These are phyloP conservation scores for Chimonanthus praecox DNA, from an alignment of 164 flowering plant genomes.

Conservation along the genomic window DNA sequence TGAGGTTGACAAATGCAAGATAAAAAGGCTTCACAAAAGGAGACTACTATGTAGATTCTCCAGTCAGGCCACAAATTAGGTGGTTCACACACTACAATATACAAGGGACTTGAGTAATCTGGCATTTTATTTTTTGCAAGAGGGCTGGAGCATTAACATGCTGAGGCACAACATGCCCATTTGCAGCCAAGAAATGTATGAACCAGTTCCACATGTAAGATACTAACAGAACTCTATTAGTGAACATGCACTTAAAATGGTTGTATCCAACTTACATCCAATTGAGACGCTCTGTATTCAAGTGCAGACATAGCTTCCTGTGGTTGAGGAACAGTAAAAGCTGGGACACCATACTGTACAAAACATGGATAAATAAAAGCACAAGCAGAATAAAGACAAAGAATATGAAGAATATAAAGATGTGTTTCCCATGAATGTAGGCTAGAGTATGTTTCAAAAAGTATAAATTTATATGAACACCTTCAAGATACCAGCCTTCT, in stretches of 20 bases:
- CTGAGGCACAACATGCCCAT: conserved; percentile 1
- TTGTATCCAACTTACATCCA: conserved; percentile 51
- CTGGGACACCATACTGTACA: conserved; percentile 74
- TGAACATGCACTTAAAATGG: background rate
- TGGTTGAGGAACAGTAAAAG: conserved; percentile 92
- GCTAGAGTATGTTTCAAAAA: background rate
- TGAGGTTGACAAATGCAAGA: background rate
- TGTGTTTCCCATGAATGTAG: background rate
- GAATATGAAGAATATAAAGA: background rate
- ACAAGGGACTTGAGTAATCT: background rate
- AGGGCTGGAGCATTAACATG: background rate
- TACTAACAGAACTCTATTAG: background rate
- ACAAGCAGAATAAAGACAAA: background rate
- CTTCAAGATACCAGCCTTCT: conserved; percentile 99
- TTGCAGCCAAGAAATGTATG: background rate
- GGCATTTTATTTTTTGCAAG: background rate
- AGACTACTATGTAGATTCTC: background rate
- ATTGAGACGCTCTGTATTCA: conserved; percentile 59
- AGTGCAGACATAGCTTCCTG: conserved; percentile 93
- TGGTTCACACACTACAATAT: background rate
- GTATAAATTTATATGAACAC: conserved; percentile 22
- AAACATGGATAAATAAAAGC: background rate
- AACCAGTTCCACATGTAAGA: background rate
- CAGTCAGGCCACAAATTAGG: background rate
- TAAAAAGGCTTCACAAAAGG: background rate